Percentiles rank a stretch among this genome's conserved stretches.
Evolutionary conservation across 2,329 filamentous ascomycete genomes (phyloP).

Genomic region (Neoscytalidium dimidiatum): DNA sequence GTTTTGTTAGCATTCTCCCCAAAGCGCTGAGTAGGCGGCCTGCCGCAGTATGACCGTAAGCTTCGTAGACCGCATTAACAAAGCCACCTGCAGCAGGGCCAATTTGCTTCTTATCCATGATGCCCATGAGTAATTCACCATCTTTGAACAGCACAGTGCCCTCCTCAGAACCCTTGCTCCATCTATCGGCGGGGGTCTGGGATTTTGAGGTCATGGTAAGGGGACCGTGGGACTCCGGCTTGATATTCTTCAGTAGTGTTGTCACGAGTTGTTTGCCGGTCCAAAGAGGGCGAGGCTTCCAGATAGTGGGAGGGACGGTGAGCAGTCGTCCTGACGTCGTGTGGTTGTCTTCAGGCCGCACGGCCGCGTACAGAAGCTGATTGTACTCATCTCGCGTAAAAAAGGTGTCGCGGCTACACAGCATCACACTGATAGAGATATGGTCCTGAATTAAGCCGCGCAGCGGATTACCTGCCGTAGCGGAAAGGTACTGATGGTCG

Average conservation of each 20-base stretch:
- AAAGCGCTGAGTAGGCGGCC: conserved; percentile 87
- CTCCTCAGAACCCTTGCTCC: conserved; percentile 78
- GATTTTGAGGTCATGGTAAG: conserved; percentile 79
- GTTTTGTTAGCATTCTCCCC: conserved; percentile 83
- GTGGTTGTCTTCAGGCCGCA: conserved; percentile 88
- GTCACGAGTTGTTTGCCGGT: conserved; percentile 96
- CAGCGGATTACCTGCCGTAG: conserved; percentile 88
- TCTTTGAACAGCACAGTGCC: conserved; percentile 78
- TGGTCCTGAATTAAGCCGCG: conserved; percentile 98
- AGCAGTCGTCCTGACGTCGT: conserved; percentile 80
- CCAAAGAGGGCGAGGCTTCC: conserved; percentile 82
- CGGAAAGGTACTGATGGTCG: conserved; percentile 94
- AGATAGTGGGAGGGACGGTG: conserved; percentile 75
- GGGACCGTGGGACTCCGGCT: conserved; percentile 72
- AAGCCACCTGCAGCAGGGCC: conserved; percentile 84
- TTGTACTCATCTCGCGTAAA: conserved; percentile 88
- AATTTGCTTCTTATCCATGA: conserved; percentile 94
- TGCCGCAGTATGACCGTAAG: conserved; percentile 84
- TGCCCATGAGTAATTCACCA: conserved; percentile 84
- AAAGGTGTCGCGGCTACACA: conserved; percentile 89
- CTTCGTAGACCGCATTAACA: conserved; percentile 89
- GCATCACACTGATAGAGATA: conserved; percentile 87
- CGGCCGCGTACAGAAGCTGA: conserved; percentile 85
- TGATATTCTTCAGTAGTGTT: conserved; percentile 90
- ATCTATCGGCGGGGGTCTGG: conserved; percentile 75